These are phyloP conservation scores for Pestalotiopsis sp. DNA, from an alignment of 2,329 filamentous ascomycete species.

Conservation along the genomic window DNA sequence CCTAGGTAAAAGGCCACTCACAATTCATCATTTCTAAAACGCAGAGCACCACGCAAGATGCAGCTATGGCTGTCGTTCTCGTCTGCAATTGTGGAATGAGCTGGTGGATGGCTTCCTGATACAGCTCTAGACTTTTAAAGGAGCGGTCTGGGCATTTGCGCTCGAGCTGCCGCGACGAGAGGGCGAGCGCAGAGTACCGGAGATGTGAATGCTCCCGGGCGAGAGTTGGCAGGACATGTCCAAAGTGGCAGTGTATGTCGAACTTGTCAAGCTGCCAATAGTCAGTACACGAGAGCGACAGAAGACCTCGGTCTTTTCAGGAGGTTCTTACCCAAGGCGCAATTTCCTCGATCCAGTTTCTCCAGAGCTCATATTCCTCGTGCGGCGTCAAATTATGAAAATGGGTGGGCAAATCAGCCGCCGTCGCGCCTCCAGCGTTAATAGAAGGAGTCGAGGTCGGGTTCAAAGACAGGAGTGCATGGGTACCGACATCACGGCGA, in stretches of 20 bases:
- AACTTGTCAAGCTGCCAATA: constrained; percentile 49
- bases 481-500: neutral
- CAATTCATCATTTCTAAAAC: constrained; percentile 57
- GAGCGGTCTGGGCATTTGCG: constrained; percentile 31
- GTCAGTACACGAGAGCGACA: neutral
- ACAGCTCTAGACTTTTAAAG: constrained; percentile 44
- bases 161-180: constrained; percentile 54
- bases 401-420: neutral
- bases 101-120: constrained; percentile 53
- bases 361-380: constrained; percentile 39
- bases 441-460: neutral
- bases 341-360: constrained; percentile 44
- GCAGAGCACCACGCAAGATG: constrained; percentile 55
- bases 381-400: constrained; percentile 21
- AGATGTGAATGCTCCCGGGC: constrained; percentile 46
- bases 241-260: constrained; percentile 50
- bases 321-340: constrained; percentile 36
- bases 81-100: constrained; percentile 50
- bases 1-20: neutral
- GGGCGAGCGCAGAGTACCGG: constrained; percentile 50
- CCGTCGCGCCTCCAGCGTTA: neutral
- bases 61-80: constrained; percentile 51
- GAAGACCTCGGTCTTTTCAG: neutral
- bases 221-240: constrained; percentile 48
- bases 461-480: neutral